phyloP scores from a whole-genome alignment of 352 stramenopile genomes.

The Globisporangium heterothallicum region DNA sequence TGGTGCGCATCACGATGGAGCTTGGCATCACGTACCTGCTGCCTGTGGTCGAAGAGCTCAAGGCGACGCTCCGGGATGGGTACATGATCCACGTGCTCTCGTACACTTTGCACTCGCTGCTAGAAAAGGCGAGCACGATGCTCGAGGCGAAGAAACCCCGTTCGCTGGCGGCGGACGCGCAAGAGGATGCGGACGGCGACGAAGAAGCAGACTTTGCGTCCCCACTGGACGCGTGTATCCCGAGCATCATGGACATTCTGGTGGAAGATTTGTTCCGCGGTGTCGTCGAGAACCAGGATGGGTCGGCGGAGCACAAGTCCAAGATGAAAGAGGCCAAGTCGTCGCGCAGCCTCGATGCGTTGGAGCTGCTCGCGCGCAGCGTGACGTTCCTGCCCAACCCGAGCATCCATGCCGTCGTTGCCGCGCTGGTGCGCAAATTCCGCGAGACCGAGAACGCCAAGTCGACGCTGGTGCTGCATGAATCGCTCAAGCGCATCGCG shows the following conservation, averaged over 20 bases:
- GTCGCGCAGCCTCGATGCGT: constrained; percentile 60
- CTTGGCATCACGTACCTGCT: constrained; percentile 84
- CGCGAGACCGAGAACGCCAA: constrained; percentile 58
- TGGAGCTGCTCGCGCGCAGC: constrained; percentile 75
- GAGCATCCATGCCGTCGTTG: constrained; percentile 71
- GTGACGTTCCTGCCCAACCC: constrained; percentile 85
- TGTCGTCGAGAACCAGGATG: constrained; percentile 49
- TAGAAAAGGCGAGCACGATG: constrained; percentile 73
- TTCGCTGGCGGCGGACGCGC: constrained; percentile 26
- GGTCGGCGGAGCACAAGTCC: constrained; percentile 58
- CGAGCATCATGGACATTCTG: constrained; percentile 78
- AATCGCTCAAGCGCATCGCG: constrained; percentile 75
- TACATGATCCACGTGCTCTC: constrained; percentile 86
- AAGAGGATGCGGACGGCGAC: constrained; percentile 17
- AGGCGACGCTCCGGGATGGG: constrained; percentile 73
- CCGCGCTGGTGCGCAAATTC: constrained; percentile 70
- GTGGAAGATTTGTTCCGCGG: constrained; percentile 78
- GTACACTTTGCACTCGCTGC: constrained; percentile 81
- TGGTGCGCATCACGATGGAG: constrained; percentile 93
- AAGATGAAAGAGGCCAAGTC: constrained; percentile 87
- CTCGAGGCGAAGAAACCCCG: constrained; percentile 37
- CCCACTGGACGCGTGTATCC: constrained; percentile 70
- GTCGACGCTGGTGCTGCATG: constrained; percentile 48
- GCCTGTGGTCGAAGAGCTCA: constrained; percentile 81
- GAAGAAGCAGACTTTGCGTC: constrained; percentile 41